These are phyloP conservation scores for Glycyrrhiza uralensis DNA, from an alignment of 306 rosid species.

Conservation along the genomic window DNA sequence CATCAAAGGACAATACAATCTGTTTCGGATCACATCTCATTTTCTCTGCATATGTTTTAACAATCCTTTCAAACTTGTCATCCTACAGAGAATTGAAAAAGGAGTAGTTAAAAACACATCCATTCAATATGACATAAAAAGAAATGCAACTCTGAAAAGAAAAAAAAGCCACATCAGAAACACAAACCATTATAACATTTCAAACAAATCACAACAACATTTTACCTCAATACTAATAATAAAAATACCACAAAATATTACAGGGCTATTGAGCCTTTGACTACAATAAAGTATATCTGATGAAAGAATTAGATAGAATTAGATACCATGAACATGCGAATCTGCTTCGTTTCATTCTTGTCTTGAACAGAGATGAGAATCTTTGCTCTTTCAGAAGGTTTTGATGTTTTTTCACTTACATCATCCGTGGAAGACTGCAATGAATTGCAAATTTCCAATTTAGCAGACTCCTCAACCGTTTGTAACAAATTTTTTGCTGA, in stretches of 20 bases:
- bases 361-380: constrained; percentile 73
- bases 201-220: not conserved
- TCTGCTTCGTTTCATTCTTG: constrained; percentile 64
- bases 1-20: constrained; percentile 74
- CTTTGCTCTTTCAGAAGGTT: constrained; percentile 59
- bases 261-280: not conserved
- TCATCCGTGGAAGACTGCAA: constrained; percentile 32
- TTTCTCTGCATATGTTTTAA: constrained; percentile 69
- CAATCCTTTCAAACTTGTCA: constrained; percentile 80
- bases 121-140: not conserved
- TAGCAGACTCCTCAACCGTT: constrained; percentile 59
- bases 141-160: not conserved
- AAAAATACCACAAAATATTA: not conserved
- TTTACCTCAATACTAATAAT: not conserved
- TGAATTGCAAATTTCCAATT: constrained; percentile 31
- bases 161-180: not conserved
- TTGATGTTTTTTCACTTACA: constrained; percentile 34
- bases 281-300: not conserved
- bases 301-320: constrained; percentile 24
- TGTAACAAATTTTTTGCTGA: constrained; percentile 55
- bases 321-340: constrained; percentile 73
- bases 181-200: not conserved
- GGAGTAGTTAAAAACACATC: constrained; percentile 2
- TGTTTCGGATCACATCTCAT: constrained; percentile 48
- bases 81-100: constrained; percentile 50